phyloP scores from a whole-genome alignment of 129 eudicot species.

The Lactuca sativa region DNA sequence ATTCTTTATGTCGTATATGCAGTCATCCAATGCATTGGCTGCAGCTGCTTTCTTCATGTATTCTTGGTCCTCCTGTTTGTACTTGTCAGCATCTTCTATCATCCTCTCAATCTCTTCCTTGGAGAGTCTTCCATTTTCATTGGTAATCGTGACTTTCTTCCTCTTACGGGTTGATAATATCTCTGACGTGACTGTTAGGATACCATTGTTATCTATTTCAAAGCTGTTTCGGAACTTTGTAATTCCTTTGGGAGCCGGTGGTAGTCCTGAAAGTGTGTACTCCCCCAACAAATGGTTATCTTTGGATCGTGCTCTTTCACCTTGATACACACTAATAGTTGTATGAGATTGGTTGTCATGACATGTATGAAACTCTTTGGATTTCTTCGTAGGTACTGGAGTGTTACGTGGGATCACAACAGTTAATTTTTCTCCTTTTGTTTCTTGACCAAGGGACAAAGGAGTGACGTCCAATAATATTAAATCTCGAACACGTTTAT shows the following conservation, averaged over 20 bases:
- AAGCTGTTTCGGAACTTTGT: not conserved
- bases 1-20: slow-evolving; percentile 13
- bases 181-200: not conserved
- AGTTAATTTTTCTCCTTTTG: not conserved
- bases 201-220: slow-evolving; percentile 19
- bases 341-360: slow-evolving; percentile 1
- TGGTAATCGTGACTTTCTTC: not conserved
- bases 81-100: slow-evolving; percentile 16
- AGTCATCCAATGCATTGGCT: slow-evolving; percentile 23
- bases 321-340: slow-evolving; percentile 19
- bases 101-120: slow-evolving; percentile 23
- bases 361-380: not conserved
- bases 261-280: slow-evolving; percentile 1
- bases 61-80: slow-evolving; percentile 19
- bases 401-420: slow-evolving; percentile 31
- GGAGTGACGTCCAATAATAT: slow-evolving; percentile 20
- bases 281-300: slow-evolving; percentile 23
- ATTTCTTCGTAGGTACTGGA: not conserved
- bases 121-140: not conserved
- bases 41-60: slow-evolving; percentile 16
- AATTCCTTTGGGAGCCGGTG: slow-evolving; percentile 24
- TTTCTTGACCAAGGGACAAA: slow-evolving; percentile 20
- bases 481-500: not conserved
- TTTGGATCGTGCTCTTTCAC: slow-evolving; percentile 13
- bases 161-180: not conserved